Evolutionary conservation across 2,329 filamentous ascomycete species (phyloP).

Genomic region (Fusarium lateritium): DNA sequence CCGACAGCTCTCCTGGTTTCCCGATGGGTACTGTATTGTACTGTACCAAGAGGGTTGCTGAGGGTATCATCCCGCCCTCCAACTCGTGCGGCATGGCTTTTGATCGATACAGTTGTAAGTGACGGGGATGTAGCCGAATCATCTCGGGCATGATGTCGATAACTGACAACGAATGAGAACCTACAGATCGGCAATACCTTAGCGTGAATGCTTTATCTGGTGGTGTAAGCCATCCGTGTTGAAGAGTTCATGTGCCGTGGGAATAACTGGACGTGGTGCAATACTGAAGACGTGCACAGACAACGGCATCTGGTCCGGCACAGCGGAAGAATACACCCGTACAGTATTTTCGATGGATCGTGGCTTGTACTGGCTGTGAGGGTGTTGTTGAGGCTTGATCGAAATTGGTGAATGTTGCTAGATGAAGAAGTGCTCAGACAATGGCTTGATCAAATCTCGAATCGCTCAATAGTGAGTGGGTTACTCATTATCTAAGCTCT

Average conservation of each 20-base stretch:
- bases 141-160: slow-evolving; percentile 18
- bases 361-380: slow-evolving; percentile 2
- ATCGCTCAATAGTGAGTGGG: too few relatives aligned
- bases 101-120: slow-evolving; percentile 1
- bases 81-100: slow-evolving; percentile 18
- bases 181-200: slow-evolving; percentile 1
- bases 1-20: not conserved
- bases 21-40: not conserved
- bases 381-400: not conserved
- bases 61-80: not conserved
- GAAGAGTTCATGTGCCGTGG: not conserved
- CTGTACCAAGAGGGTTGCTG: not conserved
- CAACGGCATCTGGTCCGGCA: not conserved
- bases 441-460: not conserved
- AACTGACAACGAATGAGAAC: not conserved
- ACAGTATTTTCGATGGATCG: slow-evolving; percentile 1
- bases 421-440: not conserved
- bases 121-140: slow-evolving; percentile 14
- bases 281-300: not conserved
- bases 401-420: not conserved
- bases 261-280: slow-evolving; percentile 2
- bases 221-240: not conserved
- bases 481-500: too few relatives aligned
- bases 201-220: not conserved
- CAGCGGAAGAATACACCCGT: not conserved